Base-by-base conservation (phyloP, 1,139 yeast species). In the Saccharomyces hybrid region DNA sequence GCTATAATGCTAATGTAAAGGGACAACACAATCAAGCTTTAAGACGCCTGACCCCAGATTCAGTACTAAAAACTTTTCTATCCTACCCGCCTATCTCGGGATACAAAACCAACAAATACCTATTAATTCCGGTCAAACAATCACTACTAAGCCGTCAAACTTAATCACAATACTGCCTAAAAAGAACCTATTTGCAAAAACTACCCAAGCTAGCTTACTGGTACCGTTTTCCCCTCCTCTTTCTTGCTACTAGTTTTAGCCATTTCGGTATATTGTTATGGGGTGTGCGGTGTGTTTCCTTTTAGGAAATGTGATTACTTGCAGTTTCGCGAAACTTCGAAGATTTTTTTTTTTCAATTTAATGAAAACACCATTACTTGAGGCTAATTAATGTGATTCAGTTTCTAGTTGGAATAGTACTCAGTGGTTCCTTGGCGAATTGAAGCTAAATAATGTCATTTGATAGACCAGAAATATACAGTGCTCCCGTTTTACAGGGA, bases 401-500 rank as follows among this genome's bases (percentile, higher is more conserved):
- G 11, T 9, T 9, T 9, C 11, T 19, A 9, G 24, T 19, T 5
- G 11, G 8, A 19, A 11, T 6, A 11, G 12, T 5, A 16, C 12
- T 19, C 7, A 38, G 44, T 19, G 12, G 3, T 16, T 50, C 12
- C 46, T 44, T 16, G 21, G 48, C 44, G 48, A 47, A 26, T 26
- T 28, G 48, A 14, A 9, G 16, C 48, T 9, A 19, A 21, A 48
- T 16, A 11, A 64, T 67, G 70, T 83, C 89, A 2, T 89, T 82
- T 74, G 97, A 89, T 71, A 82, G 88, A 73, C 83, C 91, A 26
- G 88, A 88, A 58, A 80, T 86, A 4, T 91, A 80, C 68, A 78
- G 93, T 48, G 93, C 98, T 6, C 86, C 86, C 44, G 98, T 90
- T 14, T 79, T 90, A 56, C 95, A 93, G 28, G 95, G 95, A 21